These are phyloP conservation scores for Suillus ampliporus DNA, from an alignment of 768 basidiomycete genomes.

Conservation along the genomic window DNA sequence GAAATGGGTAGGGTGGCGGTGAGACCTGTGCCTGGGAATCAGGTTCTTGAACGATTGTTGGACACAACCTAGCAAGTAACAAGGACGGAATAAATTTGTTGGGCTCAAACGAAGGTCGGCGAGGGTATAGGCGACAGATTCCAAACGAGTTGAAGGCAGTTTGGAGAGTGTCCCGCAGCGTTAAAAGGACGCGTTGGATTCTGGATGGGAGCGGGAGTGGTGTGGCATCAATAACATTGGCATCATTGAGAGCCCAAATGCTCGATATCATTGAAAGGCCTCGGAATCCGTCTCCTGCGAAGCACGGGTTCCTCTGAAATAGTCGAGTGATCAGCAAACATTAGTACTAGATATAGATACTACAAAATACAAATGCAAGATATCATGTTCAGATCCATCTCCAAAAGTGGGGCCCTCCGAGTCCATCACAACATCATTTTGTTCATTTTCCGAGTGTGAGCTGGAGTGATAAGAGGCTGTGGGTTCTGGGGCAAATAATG, in stretches of 20 bases:
- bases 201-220: too few relatives aligned
- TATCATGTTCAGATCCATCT: too few relatives aligned
- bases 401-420: neutral
- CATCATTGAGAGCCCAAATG: too few relatives aligned
- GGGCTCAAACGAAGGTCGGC: slow-evolving; percentile 33
- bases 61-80: neutral
- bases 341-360: too few relatives aligned
- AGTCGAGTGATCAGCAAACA: too few relatives aligned
- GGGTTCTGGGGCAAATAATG: neutral
- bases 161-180: slow-evolving; percentile 23
- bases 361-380: too few relatives aligned
- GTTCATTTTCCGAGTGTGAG: neutral
- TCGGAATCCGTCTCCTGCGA: too few relatives aligned
- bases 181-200: slow-evolving; percentile 18
- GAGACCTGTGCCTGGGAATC: too few relatives aligned
- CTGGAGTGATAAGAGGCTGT: neutral
- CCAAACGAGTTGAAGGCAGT: slow-evolving; percentile 30
- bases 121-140: slow-evolving; percentile 26
- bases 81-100: slow-evolving; percentile 16
- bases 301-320: too few relatives aligned
- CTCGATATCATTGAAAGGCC: neutral
- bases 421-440: neutral
- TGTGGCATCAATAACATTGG: too few relatives aligned
- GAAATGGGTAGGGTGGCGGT: slow-evolving; percentile 13
- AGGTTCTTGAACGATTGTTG: neutral